Evolutionary conservation across 768 basidiomycete species (phyloP).

Genomic region (Udeniomyces megalosporus): DNA sequence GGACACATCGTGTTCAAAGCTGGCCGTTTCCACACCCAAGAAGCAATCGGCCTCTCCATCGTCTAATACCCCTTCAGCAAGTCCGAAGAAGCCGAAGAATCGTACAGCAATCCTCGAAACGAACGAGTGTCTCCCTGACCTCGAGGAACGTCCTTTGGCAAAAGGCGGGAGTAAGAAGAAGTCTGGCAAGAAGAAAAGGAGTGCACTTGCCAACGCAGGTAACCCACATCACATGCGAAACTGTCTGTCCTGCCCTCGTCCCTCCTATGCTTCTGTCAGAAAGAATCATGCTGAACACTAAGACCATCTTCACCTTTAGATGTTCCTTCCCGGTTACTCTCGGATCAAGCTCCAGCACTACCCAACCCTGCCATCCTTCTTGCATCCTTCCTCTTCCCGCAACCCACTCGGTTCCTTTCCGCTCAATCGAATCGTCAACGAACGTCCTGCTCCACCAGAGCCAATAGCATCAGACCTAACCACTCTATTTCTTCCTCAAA

Average conservation of each 20-base stretch:
- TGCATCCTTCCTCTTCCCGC: slow-evolving; percentile 17
- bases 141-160: not conserved
- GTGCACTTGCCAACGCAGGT: slow-evolving; percentile 74
- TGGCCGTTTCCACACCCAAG: too few relatives aligned
- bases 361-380: not conserved
- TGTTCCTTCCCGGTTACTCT: slow-evolving; percentile 2
- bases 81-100: not conserved
- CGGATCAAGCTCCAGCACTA: not conserved
- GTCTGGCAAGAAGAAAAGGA: slow-evolving; percentile 84
- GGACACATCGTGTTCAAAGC: too few relatives aligned
- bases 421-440: slow-evolving; percentile 18
- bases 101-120: not conserved
- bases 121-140: not conserved
- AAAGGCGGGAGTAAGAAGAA: slow-evolving; percentile 22
- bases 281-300: not conserved
- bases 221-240: slow-evolving; percentile 92
- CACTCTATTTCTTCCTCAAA: slow-evolving; percentile 19
- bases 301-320: not conserved
- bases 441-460: not conserved
- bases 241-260: slow-evolving; percentile 63
- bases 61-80: not conserved
- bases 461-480: slow-evolving; percentile 4
- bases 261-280: slow-evolving; percentile 30
- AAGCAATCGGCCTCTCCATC: not conserved
- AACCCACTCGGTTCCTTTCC: slow-evolving; percentile 25